Conservation (phyloP, 768 basidiomycete genomes). For the Neoboletus magnificus region DNA sequence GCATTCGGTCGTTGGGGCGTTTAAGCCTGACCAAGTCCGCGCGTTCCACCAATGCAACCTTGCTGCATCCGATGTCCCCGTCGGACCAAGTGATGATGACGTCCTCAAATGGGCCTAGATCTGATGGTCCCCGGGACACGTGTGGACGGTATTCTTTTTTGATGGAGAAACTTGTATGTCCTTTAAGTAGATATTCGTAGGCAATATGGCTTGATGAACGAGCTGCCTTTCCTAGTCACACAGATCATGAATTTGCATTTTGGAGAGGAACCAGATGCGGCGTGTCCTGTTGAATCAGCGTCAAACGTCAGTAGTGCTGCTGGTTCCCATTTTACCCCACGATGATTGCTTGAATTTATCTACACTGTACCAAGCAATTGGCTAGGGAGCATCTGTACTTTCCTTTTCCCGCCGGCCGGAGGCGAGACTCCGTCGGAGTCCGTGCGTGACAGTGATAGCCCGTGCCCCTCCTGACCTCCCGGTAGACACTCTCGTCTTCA, state of each 20-base stretch:
- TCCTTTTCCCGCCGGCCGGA: too few relatives aligned
- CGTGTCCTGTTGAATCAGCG: neutral
- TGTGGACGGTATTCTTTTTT: slow-evolving; percentile 4
- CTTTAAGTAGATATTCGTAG: slow-evolving; percentile 1
- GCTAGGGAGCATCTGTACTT: neutral
- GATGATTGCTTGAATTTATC: neutral
- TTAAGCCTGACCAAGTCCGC: slow-evolving; percentile 45
- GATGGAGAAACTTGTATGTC: neutral
- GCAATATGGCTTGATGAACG: neutral
- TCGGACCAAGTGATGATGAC: slow-evolving; percentile 46
- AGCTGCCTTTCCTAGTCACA: slow-evolving; percentile 5
- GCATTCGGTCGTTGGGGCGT: slow-evolving; percentile 68
- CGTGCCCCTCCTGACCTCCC: too few relatives aligned
- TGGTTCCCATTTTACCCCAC: neutral
- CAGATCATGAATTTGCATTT: slow-evolving; percentile 16
- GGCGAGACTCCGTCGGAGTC: too few relatives aligned
- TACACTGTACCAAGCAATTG: too few relatives aligned
- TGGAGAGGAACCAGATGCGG: neutral
- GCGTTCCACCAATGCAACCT: slow-evolving; percentile 59
- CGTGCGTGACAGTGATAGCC: too few relatives aligned
- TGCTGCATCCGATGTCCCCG: slow-evolving; percentile 48
- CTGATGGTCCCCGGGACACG: slow-evolving; percentile 1
- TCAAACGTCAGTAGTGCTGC: neutral
- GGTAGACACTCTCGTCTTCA: too few relatives aligned
- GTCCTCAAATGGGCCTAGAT: slow-evolving; percentile 41